Evolutionary conservation across 2,329 filamentous ascomycete genomes (phyloP), one percentile per base, ranked within the genome.

Genomic region (Epichloe festucae): DNA sequence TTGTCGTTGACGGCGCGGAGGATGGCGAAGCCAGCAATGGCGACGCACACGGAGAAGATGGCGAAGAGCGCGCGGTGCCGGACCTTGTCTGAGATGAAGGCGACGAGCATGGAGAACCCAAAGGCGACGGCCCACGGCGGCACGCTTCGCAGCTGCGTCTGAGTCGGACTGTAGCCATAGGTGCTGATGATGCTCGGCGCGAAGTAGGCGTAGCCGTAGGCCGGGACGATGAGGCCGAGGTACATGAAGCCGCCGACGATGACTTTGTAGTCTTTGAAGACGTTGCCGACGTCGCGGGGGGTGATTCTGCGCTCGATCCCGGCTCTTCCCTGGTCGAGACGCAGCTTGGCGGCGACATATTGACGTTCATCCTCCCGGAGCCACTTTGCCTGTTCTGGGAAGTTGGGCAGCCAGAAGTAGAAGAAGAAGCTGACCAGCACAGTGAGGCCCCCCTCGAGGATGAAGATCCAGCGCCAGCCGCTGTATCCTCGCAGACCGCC

Each of bases 211-310:
- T 87, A 90, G 59, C 82, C 76, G 63, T 89, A 89, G 4, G 84
- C 85, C 0, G 86, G 84, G 1, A 90, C 84, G 57, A 89, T 81
- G 54, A 89, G 73, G 11, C 85, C 86, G 59, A 90, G 82, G 67
- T 90, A 91, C 85, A 89, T 89, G 65, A 89, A 74, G 0, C 84
- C 85, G 44, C 84, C 86, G 14, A 89, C 65, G 59, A 87, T 78
- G 59, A 89, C 75, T 65, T 87, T 87, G 68, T 74, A 82, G 66
- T 91, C 85, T 60, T 82, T 84, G 70, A 90, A 78, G 19, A 87
- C 81, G 19, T 67, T 69, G 17, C 76, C 56, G 17, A 85, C 74
- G 58, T 87, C 84, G 46, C 69, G 66, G 55, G 61, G 3, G 3
- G 75, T 81, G 58, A 85, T 74, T 52, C 73, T 74, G 54, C 79